phyloP scores from a whole-genome alignment of 208 protist genomes.

The Sergeia podlipaevii region DNA sequence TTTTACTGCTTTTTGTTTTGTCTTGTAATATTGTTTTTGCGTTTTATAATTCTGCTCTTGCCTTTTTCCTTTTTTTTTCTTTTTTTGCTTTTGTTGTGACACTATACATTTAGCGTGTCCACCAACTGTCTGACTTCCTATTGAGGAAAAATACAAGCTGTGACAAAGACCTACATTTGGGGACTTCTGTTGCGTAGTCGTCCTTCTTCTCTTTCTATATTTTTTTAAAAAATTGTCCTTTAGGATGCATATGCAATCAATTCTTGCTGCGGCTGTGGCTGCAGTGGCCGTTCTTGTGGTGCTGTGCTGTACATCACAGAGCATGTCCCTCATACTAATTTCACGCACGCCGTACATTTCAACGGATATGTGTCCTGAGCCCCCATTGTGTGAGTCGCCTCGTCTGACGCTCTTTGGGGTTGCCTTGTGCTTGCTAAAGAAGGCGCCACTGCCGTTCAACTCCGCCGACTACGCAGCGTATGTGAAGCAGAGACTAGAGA shows the following conservation, averaged over 20 bases:
- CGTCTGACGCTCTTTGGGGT: slow-evolving; percentile 11
- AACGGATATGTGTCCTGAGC: slow-evolving; percentile 4
- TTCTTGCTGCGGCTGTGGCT: slow-evolving; percentile 3
- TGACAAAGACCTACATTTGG: too few species aligned
- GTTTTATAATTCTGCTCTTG: background rate
- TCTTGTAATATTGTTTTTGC: slow-evolving; percentile 13
- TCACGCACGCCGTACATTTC: background rate
- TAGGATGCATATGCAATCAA: background rate
- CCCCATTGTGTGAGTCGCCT: slow-evolving; percentile 25
- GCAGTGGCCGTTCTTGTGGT: slow-evolving; percentile 1
- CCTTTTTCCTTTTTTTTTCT: slow-evolving; percentile 6
- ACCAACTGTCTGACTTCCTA: slow-evolving; percentile 13
- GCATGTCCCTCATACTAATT: background rate
- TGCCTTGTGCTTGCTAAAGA: slow-evolving; percentile 9
- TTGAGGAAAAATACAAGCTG: too few species aligned
- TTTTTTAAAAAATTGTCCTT: background rate
- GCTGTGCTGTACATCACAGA: too few species aligned
- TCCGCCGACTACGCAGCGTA: slow-evolving; percentile 28
- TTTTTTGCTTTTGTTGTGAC: slow-evolving; percentile 5
- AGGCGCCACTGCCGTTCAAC: slow-evolving; percentile 9
- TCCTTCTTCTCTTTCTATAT: background rate
- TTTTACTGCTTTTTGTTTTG: slow-evolving; percentile 7
- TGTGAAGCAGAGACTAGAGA: slow-evolving; percentile 21
- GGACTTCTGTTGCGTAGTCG: too few species aligned
- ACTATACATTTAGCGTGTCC: too few species aligned